Percentiles rank a stretch among this genome's conserved stretches.
These are phyloP conservation scores for Kuraishia piskuri DNA, from an alignment of 805 yeast species.

Conservation along the genomic window DNA sequence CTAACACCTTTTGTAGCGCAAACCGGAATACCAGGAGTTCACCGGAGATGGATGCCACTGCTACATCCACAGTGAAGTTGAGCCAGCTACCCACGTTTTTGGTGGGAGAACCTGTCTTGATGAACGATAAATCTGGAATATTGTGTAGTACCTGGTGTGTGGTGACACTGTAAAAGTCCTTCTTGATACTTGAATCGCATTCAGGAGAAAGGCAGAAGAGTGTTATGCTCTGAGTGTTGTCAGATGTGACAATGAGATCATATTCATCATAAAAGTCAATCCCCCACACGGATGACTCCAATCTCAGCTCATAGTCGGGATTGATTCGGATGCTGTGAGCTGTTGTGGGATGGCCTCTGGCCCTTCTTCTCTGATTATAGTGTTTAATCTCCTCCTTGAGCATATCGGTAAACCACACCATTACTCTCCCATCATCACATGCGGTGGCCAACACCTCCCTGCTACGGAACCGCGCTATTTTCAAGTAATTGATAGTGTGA, in stretches of 20 bases:
- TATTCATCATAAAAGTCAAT: slow-evolving; percentile 32
- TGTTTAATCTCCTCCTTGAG: slow-evolving; percentile 14
- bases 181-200: slow-evolving; percentile 2
- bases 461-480: slow-evolving; percentile 25
- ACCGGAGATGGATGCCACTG: slow-evolving; percentile 34
- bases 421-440: slow-evolving; percentile 45
- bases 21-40: slow-evolving; percentile 34
- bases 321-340: slow-evolving; percentile 6
- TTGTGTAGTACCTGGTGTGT: slow-evolving; percentile 43
- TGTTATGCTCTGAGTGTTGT: slow-evolving; percentile 40
- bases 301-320: slow-evolving; percentile 20
- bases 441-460: slow-evolving; percentile 39
- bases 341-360: background rate
- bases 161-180: slow-evolving; percentile 16
- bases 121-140: slow-evolving; percentile 43
- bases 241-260: slow-evolving; percentile 38
- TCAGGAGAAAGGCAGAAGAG: slow-evolving; percentile 25
- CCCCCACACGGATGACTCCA: slow-evolving; percentile 55
- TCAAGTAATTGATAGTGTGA: slow-evolving; percentile 47
- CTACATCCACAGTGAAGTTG: slow-evolving; percentile 17
- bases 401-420: slow-evolving; percentile 26
- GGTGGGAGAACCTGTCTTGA: slow-evolving; percentile 12
- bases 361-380: slow-evolving; percentile 2
- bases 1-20: slow-evolving; percentile 16
- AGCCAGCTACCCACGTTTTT: background rate